Base-by-base conservation (phyloP, 768 basidiomycete genomes). In the Rhizopogon sp. region DNA sequence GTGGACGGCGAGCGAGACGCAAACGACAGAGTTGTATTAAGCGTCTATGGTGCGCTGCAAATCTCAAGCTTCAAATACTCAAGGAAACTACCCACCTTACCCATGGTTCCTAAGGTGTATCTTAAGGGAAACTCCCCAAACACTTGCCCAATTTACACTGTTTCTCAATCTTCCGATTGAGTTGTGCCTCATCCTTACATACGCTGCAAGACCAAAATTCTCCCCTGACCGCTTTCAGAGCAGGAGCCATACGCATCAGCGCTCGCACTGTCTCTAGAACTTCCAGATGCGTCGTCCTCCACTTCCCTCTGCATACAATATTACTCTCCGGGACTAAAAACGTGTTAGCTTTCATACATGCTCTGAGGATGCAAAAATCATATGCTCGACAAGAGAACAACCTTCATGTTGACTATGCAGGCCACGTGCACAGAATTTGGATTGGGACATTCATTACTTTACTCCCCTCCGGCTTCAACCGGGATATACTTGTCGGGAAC, bases 261-360 rank as follows among this genome's bases (percentile, higher is more conserved):
- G 5, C 43, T 64, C 25, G 55, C 69, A 6, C 64, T 13, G 74
- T 75, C 16, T 77, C 72, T 7, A 62, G 60, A 42, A 50, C 51
- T 25, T 44, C 75, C 25, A 69, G 74, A 13, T 63, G 58, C n/a
- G 60, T 60, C 25, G 60, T 67, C 28, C 75, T 78, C 70, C 73
- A 69, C 39, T 57, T 65, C 50, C 65, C 77, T 47, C 67, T 77
- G 11, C 66, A 72, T 53, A 75, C 71, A 13, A 71, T 78, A 5
- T 53, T 74, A 28, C 66, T 76, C 33, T 53, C 60, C 40, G 10
- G 10, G 8, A 3, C 31, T 33, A 33, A 33, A 9, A 28, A 46
- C 29, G 1, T 46, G 29, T 31, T 1, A n/a, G 17, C n/a, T n/a
- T 76, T 78, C 63, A 60, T 70, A 37, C 56, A 61, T 45, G 62